A percentile compares a stretch with the other conserved stretches of the same genome.
These are phyloP conservation scores for Rhododendron molle DNA, from an alignment of 148 eudicot genomes.

Conservation along the genomic window DNA sequence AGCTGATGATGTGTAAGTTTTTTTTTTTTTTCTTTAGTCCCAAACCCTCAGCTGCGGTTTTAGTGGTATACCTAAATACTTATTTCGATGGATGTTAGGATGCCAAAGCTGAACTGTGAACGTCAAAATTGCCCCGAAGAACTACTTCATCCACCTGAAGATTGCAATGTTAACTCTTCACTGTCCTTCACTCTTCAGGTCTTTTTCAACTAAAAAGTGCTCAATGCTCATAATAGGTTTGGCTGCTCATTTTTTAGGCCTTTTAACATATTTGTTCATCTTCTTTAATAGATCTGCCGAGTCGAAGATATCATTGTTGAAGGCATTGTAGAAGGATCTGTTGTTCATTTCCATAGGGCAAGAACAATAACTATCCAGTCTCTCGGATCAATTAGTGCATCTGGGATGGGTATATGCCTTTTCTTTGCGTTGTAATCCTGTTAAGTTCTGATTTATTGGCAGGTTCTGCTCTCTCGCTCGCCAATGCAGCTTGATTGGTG, in stretches of 20 bases:
- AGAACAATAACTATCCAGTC: slow-evolving; percentile 59
- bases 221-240: background rate
- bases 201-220: slow-evolving; percentile 6
- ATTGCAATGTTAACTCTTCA: slow-evolving; percentile 94
- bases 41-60: background rate
- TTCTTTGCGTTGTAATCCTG: background rate
- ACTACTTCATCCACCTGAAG: slow-evolving; percentile 92
- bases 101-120: slow-evolving; percentile 79
- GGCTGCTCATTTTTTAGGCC: background rate
- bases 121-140: slow-evolving; percentile 70
- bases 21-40: slow-evolving; percentile 1
- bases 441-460: slow-evolving; percentile 5
- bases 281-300: slow-evolving; percentile 65
- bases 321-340: slow-evolving; percentile 83
- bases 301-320: slow-evolving; percentile 92
- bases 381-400: slow-evolving; percentile 70
- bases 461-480: background rate
- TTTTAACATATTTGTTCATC: background rate
- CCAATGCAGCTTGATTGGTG: background rate
- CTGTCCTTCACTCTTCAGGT: slow-evolving; percentile 94
- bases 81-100: slow-evolving; percentile 33
- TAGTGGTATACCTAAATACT: background rate
- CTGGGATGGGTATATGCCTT: slow-evolving; percentile 69
- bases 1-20: slow-evolving; percentile 65
- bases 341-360: slow-evolving; percentile 92